Evolutionary conservation across 306 rosid genomes (phyloP).

Genomic region (Quercus suber): DNA sequence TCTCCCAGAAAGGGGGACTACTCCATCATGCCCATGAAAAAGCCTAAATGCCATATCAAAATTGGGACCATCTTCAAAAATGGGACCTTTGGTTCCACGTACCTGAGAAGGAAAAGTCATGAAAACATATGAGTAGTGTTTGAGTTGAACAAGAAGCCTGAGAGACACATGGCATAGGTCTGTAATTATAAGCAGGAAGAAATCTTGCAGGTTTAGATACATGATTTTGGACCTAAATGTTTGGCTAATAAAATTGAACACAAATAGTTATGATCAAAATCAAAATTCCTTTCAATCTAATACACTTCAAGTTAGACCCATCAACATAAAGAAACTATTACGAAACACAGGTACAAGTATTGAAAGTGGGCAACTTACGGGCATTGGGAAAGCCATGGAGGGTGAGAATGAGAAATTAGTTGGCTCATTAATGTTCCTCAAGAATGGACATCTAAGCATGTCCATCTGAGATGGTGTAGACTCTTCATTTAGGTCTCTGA

Average conservation of each 20-base stretch:
- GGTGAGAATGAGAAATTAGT: conserved; percentile 84
- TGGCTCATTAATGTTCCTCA: conserved; percentile 97
- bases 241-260: neutral
- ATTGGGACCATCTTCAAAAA: conserved; percentile 97
- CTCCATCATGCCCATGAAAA: conserved; percentile 94
- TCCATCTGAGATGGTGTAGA: conserved; percentile 36
- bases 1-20: conserved; percentile 81
- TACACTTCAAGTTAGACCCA: neutral
- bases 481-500: conserved; percentile 56
- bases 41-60: conserved; percentile 93
- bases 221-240: conserved; percentile 8
- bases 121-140: conserved; percentile 12
- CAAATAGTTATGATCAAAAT: neutral
- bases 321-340: conserved; percentile 3
- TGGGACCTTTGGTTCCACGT: conserved; percentile 85
- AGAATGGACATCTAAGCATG: conserved; percentile 80
- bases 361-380: conserved; percentile 52
- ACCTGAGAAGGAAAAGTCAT: conserved; percentile 43
- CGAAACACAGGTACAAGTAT: conserved; percentile 2
- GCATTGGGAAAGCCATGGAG: conserved; percentile 70
- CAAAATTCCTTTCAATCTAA: neutral
- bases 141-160: conserved; percentile 8
- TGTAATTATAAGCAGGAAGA: neutral
- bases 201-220: neutral
- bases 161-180: neutral